Conservation (phyloP, 2,329 filamentous ascomycete species). For the Ascochyta viciae-villosae region DNA sequence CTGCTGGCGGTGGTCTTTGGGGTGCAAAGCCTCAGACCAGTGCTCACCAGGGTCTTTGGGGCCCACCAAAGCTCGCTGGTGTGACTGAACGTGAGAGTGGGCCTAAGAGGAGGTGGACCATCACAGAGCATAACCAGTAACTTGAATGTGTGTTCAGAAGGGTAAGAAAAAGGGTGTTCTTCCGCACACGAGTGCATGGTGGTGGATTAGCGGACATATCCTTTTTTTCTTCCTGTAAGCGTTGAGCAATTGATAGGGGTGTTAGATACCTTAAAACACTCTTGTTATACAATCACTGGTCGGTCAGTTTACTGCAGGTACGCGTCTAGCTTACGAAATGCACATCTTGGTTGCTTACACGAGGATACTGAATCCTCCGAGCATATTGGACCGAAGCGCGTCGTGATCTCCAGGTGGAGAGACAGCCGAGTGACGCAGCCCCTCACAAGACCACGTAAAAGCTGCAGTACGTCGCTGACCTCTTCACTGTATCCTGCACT, state of each 20-base stretch:
- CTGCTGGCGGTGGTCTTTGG: conserved; percentile 32
- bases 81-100: conserved; percentile 48
- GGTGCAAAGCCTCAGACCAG: conserved; percentile 26
- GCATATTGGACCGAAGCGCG: not conserved
- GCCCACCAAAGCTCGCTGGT: conserved; percentile 44
- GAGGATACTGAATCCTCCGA: conserved; percentile 1
- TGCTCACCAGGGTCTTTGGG: conserved; percentile 53
- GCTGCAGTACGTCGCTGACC: not conserved
- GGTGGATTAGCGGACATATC: not conserved
- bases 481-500: not conserved
- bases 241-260: conserved; percentile 7
- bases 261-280: not conserved
- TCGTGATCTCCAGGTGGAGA: conserved; percentile 1
- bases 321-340: conserved; percentile 11
- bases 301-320: conserved; percentile 15
- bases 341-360: not conserved
- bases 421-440: conserved; percentile 13
- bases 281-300: not conserved
- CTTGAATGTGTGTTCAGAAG: not conserved
- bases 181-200: not conserved
- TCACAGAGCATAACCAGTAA: conserved; percentile 44
- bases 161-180: no score
- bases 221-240: conserved; percentile 1
- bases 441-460: conserved; percentile 14
- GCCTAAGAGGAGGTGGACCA: conserved; percentile 55